Base-by-base conservation (phyloP, 2,329 filamentous ascomycete genomes). In the Ascochyta koolunga region DNA sequence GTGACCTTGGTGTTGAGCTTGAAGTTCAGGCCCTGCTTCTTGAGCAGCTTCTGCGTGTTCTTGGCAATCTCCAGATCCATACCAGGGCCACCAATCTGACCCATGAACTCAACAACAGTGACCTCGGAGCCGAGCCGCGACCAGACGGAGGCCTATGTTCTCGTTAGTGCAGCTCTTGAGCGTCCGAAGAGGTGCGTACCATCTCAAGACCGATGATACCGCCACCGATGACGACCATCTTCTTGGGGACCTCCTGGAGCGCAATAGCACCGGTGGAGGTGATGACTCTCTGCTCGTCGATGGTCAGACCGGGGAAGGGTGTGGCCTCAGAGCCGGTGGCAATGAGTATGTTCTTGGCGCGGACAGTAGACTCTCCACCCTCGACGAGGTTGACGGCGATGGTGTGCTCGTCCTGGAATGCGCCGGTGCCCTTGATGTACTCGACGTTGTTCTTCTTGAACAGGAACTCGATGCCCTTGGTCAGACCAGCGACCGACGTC, bases 381-480 rank as follows among this genome's bases (percentile, higher is more conserved):
- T 98, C 93, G 68, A 89, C 86, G 59, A 97, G 86, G 72, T 89
- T 88, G 68, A 99, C 91, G 79, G 91, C 93, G 78, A 99, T 80
- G 69, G 95, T 93, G 80, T 97, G 86, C 79, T 96, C 90, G 76
- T 90, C 90, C 69, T 88, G 84, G 75, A 98, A 96, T 40, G 90
- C 84, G 65, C 89, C 93, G 45, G 91, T 87, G 67, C 95, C 95
- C 83, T 97, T 97, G 81, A 98, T 84, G 79, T 98, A 99, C 76
- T 98, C 92, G 65, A 97, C 95, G 61, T 91, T 91, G 81, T 99
- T 99, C 86, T 99, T 98, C 88, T 98, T 98, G 80, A 99, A 89
- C 61, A 99, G 83, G 76, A 93, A 99, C 79, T 99, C 95, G 64
- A 99, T 90, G 76, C 95, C 95, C 83, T 98, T 98, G 64, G 95